Evolutionary conservation across 352 stramenopile genomes (phyloP), one percentile per base, ranked within the genome.

Genomic region (Pythium aquatile): DNA sequence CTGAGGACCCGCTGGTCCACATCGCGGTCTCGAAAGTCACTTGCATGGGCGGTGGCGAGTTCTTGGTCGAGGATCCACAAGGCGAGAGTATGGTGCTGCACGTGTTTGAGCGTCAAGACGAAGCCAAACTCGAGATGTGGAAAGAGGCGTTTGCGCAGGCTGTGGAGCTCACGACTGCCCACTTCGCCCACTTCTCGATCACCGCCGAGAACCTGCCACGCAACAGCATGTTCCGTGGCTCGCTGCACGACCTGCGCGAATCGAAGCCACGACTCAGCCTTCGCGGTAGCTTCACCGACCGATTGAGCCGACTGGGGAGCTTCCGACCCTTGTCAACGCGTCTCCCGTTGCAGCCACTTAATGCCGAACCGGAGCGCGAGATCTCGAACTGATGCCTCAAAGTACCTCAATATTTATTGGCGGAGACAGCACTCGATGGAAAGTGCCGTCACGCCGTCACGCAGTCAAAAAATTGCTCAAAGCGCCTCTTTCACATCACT

Each of bases 141-240:
- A 63, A 73, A 32, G 55, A 80, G 3, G 76, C 78, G 10, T 68
- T 93, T 2, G 79, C 88, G 57, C 75, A 85, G 26, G 83, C 83
- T 5, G 64, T 70, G 0, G 79, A 85, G 39, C 70, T 88, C 24
- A 93, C 83, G 3, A 69, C 79, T 32, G 65, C 77, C 14, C 78
- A 93, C 60, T 88, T 93, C 37, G 62, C 66, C n/a, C 75, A 65
- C 10, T 87, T 91, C 35, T 76, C 85, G 24, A 57, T 90, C 56
- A 84, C 85, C 40, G 81, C 87, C 4, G 69, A 89, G 39, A 63
- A 88, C 13, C 70, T 93, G 40, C 72, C 83, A 9, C 79, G 83
- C 46, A 58, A 60, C 39, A 93, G 81, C 47, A 76, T 89, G 55
- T 93, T 90, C 61, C 79, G 80, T 24, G 70, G 70, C 40, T 73